Evolutionary conservation across 345 rosid species (phyloP), one percentile per base, ranked within the genome.

Genomic region (Ceriops tagal): DNA sequence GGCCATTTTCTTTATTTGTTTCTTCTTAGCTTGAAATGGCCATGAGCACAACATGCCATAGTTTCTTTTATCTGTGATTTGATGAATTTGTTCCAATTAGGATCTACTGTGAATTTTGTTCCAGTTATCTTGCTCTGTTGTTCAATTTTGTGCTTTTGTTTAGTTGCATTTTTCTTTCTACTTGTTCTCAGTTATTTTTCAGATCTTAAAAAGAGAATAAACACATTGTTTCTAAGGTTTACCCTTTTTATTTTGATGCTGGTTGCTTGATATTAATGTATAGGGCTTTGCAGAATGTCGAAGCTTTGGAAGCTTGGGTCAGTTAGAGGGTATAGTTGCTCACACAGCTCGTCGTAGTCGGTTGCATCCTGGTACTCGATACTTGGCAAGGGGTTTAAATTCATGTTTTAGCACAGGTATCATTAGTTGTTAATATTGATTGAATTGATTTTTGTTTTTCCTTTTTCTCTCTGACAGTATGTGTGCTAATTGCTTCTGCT

Each of bases 281-380:
- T 87, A 95, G 99, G 99, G 99, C 78, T 95, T 92, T 88, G 99
- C 93, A 88, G 97, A 95, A 77, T 83, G 74, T 85, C 88, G 96
- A 80, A 80, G 69, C 73, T 95, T 95, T 78, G 99, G 96, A 82
- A 88, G 97, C 81, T 81, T 83, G 68, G 96, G 96, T 79, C 97
- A 90, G 81, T 47, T 82, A 73, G 98, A 93, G 83, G 99, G 99
- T 64, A 70, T 92, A 70, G 96, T 92, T 83, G 92, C 96, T 74
- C 83, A 89, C 63, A 87, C 75, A 71, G 99, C 99, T 68, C 97
- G 99, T 58, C 96, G 99, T 76, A 90, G 99, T 69, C 84, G 92
- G 80, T 82, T 95, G 80, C 99, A 95, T 77, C 99, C 99, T 69
- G 99, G 99, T 32, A 95, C 99, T 72, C 96, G 97, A 67, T 95